Evolutionary conservation across 192 early-diverging fungal genomes (phyloP).

Genomic region (Gonapodya prolifera): DNA sequence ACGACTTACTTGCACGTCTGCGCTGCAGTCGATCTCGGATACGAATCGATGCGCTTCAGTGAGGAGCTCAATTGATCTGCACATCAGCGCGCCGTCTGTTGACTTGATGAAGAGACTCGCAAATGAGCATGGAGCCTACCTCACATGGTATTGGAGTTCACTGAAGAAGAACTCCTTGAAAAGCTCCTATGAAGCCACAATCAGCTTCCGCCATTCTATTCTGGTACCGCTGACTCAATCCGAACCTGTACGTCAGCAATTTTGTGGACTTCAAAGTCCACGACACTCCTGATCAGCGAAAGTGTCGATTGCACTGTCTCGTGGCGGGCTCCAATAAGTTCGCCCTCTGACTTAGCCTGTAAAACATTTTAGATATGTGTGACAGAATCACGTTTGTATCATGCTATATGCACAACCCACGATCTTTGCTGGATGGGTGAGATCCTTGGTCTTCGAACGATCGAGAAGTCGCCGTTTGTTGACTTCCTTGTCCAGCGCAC

Average conservation of each 20-base stretch:
- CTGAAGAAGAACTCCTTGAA: background rate
- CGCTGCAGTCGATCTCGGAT: background rate
- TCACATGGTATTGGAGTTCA: background rate
- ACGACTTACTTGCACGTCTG: background rate
- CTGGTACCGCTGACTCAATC: no score
- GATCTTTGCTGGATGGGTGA: background rate
- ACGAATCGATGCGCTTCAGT: background rate
- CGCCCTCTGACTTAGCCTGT: background rate
- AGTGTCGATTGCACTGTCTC: background rate
- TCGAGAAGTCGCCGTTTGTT: background rate
- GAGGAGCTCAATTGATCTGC: background rate
- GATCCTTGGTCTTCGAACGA: background rate
- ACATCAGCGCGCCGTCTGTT: no score
- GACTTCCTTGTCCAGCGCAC: background rate
- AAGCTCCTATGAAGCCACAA: background rate
- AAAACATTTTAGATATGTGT: background rate
- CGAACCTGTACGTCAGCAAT: background rate
- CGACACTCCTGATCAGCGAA: background rate
- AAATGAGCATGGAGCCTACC: background rate
- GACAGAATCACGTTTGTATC: background rate
- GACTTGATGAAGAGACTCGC: background rate
- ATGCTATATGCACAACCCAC: background rate
- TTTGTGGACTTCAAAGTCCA: background rate
- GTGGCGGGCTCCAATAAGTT: background rate
- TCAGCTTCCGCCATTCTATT: no score